Evolutionary conservation across 352 stramenopile genomes (phyloP).

Genomic region (Phytophthora meadii): DNA sequence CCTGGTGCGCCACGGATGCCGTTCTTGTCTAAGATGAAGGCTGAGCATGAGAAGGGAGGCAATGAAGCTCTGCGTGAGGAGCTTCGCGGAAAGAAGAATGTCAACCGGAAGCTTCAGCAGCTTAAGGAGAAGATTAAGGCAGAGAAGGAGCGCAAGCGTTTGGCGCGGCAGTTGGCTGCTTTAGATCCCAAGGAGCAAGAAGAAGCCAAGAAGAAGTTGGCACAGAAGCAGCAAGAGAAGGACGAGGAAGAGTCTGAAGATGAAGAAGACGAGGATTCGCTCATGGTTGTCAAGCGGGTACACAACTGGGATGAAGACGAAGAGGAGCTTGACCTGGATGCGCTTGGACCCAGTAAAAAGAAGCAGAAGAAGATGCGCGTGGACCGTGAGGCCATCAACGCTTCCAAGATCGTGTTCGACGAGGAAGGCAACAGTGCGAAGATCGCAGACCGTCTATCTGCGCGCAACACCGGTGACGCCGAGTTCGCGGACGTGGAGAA

Average conservation of each 20-base stretch:
- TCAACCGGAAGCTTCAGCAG: constrained; percentile 96
- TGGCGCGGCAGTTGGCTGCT: constrained; percentile 75
- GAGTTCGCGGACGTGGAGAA: constrained; percentile 75
- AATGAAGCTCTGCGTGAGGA: constrained; percentile 88
- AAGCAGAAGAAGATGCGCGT: constrained; percentile 92
- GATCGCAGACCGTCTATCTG: constrained; percentile 67
- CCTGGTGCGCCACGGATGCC: constrained; percentile 92
- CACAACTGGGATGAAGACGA: constrained; percentile 85
- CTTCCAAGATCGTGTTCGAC: constrained; percentile 94
- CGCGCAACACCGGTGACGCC: constrained; percentile 42
- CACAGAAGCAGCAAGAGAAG: constrained; percentile 34
- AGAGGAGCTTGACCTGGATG: constrained; percentile 65
- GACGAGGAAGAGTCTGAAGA: constrained; percentile 53
- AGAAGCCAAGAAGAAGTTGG: constrained; percentile 38
- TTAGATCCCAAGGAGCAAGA: constrained; percentile 46
- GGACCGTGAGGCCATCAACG: constrained; percentile 68
- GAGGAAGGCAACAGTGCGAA: constrained; percentile 91
- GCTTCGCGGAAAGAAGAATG: constrained; percentile 95
- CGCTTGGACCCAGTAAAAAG: constrained; percentile 57
- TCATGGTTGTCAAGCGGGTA: constrained; percentile 93
- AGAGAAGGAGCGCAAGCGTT: constrained; percentile 94
- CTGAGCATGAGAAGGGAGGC: constrained; percentile 50
- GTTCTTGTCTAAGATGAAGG: constrained; percentile 91
- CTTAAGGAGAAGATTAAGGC: constrained; percentile 99
- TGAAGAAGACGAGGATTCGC: constrained; percentile 88